These are phyloP conservation scores for Phlegmacium glaucopus DNA, from an alignment of 768 basidiomycete species.

Conservation along the genomic window DNA sequence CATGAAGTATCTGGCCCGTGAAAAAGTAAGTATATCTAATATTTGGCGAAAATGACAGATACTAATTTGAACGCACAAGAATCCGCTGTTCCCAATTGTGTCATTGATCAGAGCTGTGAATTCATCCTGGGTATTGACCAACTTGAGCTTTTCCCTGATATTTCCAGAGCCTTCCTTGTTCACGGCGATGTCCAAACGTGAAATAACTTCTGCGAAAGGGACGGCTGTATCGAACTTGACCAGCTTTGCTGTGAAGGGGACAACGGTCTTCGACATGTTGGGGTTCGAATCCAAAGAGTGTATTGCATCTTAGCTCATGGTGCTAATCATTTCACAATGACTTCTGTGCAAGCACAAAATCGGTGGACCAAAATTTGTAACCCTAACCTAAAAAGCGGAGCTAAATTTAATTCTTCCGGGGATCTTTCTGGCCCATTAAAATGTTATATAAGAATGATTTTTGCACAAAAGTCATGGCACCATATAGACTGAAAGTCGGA, in stretches of 20 bases:
- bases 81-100: conserved; percentile 33
- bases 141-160: conserved; percentile 19
- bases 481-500: too few species aligned
- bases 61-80: conserved; percentile 42
- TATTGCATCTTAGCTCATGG: not conserved
- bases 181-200: conserved; percentile 39
- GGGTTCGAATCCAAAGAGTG: not conserved
- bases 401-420: too few species aligned
- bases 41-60: too few species aligned
- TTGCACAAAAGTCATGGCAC: too few species aligned
- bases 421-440: too few species aligned
- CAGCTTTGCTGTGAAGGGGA: conserved; percentile 35
- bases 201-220: conserved; percentile 36
- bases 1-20: conserved; percentile 35
- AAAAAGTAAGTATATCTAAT: too few species aligned
- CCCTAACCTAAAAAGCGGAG: too few species aligned
- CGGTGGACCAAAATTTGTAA: too few species aligned
- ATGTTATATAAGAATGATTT: too few species aligned
- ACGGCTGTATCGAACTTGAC: conserved; percentile 41
- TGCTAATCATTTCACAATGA: too few species aligned
- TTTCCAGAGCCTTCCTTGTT: conserved; percentile 34
- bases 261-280: conserved; percentile 21
- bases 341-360: too few species aligned
- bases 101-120: conserved; percentile 30
- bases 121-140: conserved; percentile 31